Conservation (phyloP, 805 yeast species). For the Myxozyma monticola region DNA sequence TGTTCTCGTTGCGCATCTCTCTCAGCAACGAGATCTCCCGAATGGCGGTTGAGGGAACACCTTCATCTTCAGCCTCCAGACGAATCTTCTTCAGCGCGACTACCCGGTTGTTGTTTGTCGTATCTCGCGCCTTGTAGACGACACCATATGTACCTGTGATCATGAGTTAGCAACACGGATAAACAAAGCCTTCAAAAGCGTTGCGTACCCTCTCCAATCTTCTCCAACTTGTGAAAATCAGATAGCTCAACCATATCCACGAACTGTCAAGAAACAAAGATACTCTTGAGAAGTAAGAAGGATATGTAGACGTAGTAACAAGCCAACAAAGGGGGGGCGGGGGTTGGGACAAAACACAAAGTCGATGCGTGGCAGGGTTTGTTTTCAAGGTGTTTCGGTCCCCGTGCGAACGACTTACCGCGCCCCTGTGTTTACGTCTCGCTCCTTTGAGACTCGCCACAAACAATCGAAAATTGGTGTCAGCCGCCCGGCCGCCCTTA, state of each 20-base stretch:
- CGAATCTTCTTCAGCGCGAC: conserved; percentile 96
- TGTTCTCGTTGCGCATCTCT: conserved; percentile 90
- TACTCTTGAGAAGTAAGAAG: too few relatives aligned
- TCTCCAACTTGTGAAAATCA: conserved; percentile 91
- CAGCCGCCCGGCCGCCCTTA: too few relatives aligned
- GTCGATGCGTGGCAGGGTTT: too few relatives aligned
- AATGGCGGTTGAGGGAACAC: conserved; percentile 97
- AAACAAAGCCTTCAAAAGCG: not conserved
- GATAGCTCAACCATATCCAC: conserved; percentile 91
- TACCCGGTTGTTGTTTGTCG: conserved; percentile 83
- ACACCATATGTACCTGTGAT: conserved; percentile 88
- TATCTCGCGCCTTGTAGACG: conserved; percentile 92
- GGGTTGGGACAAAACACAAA: too few relatives aligned
- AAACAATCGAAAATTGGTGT: too few relatives aligned
- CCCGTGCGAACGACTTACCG: too few relatives aligned
- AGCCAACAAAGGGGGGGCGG: too few relatives aligned
- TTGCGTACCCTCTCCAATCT: conserved; percentile 88
- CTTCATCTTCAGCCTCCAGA: conserved; percentile 94
- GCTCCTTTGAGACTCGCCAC: too few relatives aligned
- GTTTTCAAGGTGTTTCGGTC: too few relatives aligned
- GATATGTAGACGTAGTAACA: too few relatives aligned
- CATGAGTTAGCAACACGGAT: not conserved
- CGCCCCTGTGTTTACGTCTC: too few relatives aligned
- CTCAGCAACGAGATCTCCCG: conserved; percentile 92
- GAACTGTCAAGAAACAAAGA: too few relatives aligned